phyloP scores from a whole-genome alignment of 2,329 filamentous ascomycete species.

The Hypoxylon sp. region DNA sequence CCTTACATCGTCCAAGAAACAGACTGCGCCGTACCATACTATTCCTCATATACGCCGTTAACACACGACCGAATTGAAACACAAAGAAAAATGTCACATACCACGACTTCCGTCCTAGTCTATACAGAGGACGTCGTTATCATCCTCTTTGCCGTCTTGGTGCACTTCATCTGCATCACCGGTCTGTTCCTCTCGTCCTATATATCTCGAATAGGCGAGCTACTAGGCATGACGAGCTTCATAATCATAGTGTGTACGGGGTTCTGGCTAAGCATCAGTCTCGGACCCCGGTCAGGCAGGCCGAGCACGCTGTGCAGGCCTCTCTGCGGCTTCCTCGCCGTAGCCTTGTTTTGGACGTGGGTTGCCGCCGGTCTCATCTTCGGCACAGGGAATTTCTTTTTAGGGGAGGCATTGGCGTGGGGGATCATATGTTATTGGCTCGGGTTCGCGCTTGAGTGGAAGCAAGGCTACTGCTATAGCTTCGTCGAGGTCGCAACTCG shows the following conservation, averaged over 20 bases:
- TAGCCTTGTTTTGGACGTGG: neutral
- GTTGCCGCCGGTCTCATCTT: neutral
- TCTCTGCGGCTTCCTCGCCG: neutral
- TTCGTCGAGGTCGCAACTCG: neutral
- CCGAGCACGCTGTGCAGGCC: neutral
- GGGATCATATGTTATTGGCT: neutral
- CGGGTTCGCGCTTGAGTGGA: slow-evolving; percentile 1
- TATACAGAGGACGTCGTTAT: neutral
- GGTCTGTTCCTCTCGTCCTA: neutral
- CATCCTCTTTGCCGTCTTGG: neutral
- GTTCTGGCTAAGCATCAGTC: neutral
- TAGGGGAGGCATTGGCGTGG: neutral
- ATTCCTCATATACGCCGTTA: no score
- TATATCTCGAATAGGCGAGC: no score
- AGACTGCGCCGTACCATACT: neutral
- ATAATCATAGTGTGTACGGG: no score
- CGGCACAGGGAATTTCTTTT: neutral
- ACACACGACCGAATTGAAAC: neutral
- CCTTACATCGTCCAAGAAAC: neutral
- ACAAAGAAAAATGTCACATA: neutral
- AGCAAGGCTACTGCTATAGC: neutral
- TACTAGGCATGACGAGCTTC: no score
- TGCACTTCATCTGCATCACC: neutral
- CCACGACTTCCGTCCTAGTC: neutral
- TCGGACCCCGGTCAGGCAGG: neutral